Evolutionary conservation across 75 land plant species (phyloP).

Genomic region (Ceratopteris richardii): DNA sequence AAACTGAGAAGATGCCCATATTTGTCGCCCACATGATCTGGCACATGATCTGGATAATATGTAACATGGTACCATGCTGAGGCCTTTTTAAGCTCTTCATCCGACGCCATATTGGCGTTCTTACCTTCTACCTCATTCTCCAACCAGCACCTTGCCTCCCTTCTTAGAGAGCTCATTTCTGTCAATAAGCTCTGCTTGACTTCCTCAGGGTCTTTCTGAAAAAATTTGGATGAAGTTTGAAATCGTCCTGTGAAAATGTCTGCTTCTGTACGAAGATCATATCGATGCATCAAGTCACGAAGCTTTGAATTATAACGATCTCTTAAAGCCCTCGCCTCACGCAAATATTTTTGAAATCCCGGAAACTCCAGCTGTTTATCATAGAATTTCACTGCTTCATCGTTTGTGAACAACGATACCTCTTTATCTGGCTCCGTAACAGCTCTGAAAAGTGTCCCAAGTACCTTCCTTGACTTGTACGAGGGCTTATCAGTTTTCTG

Average conservation of each 20-base stretch:
- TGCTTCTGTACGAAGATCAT: conserved; percentile 69
- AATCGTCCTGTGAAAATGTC: conserved; percentile 65
- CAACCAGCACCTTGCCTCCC: conserved; percentile 77
- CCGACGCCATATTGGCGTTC: conserved; percentile 10
- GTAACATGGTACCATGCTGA: conserved; percentile 97
- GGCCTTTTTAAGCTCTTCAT: conserved; percentile 49
- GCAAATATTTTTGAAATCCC: conserved; percentile 59
- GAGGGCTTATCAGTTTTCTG: conserved; percentile 59
- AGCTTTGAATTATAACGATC: conserved; percentile 56
- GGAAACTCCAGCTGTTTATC: conserved; percentile 57
- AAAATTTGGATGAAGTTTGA: conserved; percentile 27
- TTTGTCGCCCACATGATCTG: conserved; percentile 32
- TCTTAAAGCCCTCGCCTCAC: conserved; percentile 49
- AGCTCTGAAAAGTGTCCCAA: conserved; percentile 82
- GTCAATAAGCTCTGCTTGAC: conserved; percentile 42
- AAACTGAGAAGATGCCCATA: conserved; percentile 73
- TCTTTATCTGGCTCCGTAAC: conserved; percentile 25
- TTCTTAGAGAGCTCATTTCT: conserved; percentile 51
- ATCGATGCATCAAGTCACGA: conserved; percentile 60
- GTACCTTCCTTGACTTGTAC: conserved; percentile 55
- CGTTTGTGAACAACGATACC: conserved; percentile 26
- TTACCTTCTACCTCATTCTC: conserved; percentile 11
- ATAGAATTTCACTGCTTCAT: conserved; percentile 30
- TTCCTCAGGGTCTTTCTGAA: conserved; percentile 38
- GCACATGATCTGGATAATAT: conserved; percentile 53